A percentile compares a stretch with the other conserved stretches of the same genome.
phyloP scores from a whole-genome alignment of 345 rosid genomes.

The Corchorus olitorius region DNA sequence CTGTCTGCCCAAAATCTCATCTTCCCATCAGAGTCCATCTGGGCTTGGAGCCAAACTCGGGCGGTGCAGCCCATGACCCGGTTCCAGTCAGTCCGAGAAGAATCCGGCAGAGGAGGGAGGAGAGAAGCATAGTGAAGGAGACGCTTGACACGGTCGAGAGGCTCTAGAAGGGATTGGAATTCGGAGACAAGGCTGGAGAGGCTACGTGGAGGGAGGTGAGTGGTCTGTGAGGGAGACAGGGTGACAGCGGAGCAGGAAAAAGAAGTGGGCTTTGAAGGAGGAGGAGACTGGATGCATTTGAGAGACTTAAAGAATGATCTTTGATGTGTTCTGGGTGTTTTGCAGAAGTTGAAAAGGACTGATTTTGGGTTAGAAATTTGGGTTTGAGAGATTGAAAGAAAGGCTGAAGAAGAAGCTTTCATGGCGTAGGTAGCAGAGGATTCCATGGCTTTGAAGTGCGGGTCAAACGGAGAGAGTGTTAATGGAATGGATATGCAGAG shows the following conservation, averaged over 20 bases:
- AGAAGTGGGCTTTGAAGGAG: slow-evolving; percentile 26
- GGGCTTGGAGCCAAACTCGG: slow-evolving; percentile 85
- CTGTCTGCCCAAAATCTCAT: slow-evolving; percentile 83
- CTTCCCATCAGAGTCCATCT: slow-evolving; percentile 57
- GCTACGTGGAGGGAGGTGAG: slow-evolving; percentile 47
- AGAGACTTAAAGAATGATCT: slow-evolving; percentile 33
- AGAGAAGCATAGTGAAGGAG: slow-evolving; percentile 62
- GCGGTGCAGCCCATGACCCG: slow-evolving; percentile 98
- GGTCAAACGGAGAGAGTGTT: background rate
- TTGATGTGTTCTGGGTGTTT: slow-evolving; percentile 23
- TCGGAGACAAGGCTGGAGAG: slow-evolving; percentile 60
- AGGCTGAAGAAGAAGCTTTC: slow-evolving; percentile 29
- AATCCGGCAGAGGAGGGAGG: slow-evolving; percentile 57
- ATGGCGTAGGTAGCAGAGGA: slow-evolving; percentile 37
- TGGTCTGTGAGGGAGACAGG: slow-evolving; percentile 46
- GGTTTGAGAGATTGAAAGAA: slow-evolving; percentile 32
- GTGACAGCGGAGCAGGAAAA: slow-evolving; percentile 60
- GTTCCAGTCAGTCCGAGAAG: slow-evolving; percentile 63
- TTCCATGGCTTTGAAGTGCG: slow-evolving; percentile 33
- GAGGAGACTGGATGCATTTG: slow-evolving; percentile 39
- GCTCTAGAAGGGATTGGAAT: slow-evolving; percentile 58
- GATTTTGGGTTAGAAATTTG: slow-evolving; percentile 24
- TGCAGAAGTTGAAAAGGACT: slow-evolving; percentile 28
- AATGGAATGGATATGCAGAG: slow-evolving; percentile 6
- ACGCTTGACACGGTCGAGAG: slow-evolving; percentile 72